Base-by-base conservation (phyloP, 257 asterid genomes). In the Coffea canephora region DNA sequence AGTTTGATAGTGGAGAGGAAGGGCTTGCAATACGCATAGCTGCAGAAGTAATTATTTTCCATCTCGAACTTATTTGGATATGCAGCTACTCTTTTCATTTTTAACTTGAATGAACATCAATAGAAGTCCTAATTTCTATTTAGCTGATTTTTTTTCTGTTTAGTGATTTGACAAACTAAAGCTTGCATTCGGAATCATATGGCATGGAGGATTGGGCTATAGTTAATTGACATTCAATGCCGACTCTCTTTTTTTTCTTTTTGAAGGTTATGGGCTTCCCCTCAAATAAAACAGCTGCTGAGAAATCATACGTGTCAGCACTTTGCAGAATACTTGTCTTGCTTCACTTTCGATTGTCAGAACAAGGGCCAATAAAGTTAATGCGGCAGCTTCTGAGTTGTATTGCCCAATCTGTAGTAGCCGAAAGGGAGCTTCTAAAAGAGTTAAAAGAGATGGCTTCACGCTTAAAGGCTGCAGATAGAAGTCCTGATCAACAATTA, bases 1-100 rank as follows among this genome's bases (percentile, higher is more conserved):
- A 87, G 82, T 83, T 86, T 74, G 96, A 89, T 86, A 84, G 89
- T 80, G 97, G 97, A 64, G 95, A 95, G 83, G 99, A 95, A 88
- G 99, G 98, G 69, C 95, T 95, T 15, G 99, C 97, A 27, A 81
- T 95, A 81, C 92, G 90, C 82, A 88, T 95, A 48, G 97, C 95
- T 45, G 87, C 85, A 39, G 98, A 95, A 96, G 99, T 95, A 90
- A n/a, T 49, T 69, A 57, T 57, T 74, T 39, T 82, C 77, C 23
- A 50, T 76, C 49, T 76, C 66, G 6, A 27, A n/a, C 55, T 19
- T 46, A 52, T 71, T 78, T 46, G 19, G 39, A 69, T 11, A 0
- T 34, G 52, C 52, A 5, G 14, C 43, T 27, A 48, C 76, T 16
- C 61, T 41, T 67, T 80, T 23, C 49, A 25, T 23, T 23, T 43